phyloP scores from a whole-genome alignment of 2,329 filamentous ascomycete species.

The Beauveria asiatica region DNA sequence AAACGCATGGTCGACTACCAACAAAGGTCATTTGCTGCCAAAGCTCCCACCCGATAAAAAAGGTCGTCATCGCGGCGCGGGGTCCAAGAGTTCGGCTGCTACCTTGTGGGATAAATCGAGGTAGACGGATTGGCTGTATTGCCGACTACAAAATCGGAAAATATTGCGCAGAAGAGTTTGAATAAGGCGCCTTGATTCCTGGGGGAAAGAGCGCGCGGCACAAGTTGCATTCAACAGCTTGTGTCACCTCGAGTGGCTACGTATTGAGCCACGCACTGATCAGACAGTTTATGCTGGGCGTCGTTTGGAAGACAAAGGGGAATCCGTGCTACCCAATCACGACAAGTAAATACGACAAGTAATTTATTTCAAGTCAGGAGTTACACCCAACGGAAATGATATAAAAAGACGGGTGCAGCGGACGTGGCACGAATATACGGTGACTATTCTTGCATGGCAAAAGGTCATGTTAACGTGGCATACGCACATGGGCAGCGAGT shows the following conservation, averaged over 20 bases:
- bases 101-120: neutral
- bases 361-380: neutral
- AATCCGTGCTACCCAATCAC: neutral
- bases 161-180: neutral
- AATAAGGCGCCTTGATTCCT: neutral
- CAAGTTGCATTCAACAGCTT: neutral
- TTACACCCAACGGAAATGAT: neutral
- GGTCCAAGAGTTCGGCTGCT: slow-evolving; percentile 21
- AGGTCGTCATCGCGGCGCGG: slow-evolving; percentile 31
- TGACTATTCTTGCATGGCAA: neutral
- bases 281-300: neutral
- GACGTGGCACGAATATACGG: slow-evolving; percentile 1
- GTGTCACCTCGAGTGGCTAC: neutral
- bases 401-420: neutral
- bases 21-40: slow-evolving; percentile 92
- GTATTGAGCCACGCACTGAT: neutral
- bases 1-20: slow-evolving; percentile 29
- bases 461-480: too few species aligned
- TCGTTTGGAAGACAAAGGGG: neutral
- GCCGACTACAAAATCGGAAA: neutral
- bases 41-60: slow-evolving; percentile 64
- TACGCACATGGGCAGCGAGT: too few species aligned
- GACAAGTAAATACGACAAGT: neutral
- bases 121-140: neutral
- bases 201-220: slow-evolving; percentile 1